Evolutionary conservation across 768 basidiomycete species (phyloP), one percentile per base, ranked within the genome.

Genomic region (Boletellus sp.): DNA sequence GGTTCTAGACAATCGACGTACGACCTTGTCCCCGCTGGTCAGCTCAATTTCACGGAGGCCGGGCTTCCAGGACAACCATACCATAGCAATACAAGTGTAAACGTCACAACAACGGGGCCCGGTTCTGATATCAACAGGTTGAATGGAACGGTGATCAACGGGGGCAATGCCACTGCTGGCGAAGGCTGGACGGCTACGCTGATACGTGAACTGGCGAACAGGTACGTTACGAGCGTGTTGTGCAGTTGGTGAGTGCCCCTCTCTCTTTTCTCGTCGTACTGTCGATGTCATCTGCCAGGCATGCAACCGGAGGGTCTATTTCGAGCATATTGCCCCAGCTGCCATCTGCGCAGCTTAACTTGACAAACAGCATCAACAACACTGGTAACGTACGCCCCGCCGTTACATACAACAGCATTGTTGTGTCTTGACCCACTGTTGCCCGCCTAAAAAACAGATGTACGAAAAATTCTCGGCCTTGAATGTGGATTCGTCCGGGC

Each of bases 391-490:
- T 88, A 60, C 50, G 85, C 74, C 17, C n/a, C 50, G n/a, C n/a
- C n/a, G n/a, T n/a, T n/a, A n/a, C n/a, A n/a, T n/a, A n/a, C n/a
- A n/a, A n/a, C n/a, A n/a, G n/a, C n/a, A n/a, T n/a, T n/a, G n/a
- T n/a, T 28, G 28, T 28, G 9, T 28, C 28, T 11, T 11, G 7
- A 28, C 28, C 9, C n/a, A n/a, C n/a, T 28, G 28, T 10, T 3
- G 7, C 3, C 28, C 9, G 9, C 11, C 11, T 6, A 10, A 28
- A 28, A 28, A 28, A 28, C 2, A 91, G 84, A 91, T 92, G 87
- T 93, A 83, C 54, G 90, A 92, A 67, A 90, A 93, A 67, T 93
- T 93, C 71, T 91, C 89, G 3, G 79, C 77, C 36, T 63, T 81
- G 10, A 84, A 95, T 50, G 76, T 93, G 28, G 85, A 90, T 67